phyloP scores from a whole-genome alignment of 768 basidiomycete species.

The Mycena sanguinolenta region DNA sequence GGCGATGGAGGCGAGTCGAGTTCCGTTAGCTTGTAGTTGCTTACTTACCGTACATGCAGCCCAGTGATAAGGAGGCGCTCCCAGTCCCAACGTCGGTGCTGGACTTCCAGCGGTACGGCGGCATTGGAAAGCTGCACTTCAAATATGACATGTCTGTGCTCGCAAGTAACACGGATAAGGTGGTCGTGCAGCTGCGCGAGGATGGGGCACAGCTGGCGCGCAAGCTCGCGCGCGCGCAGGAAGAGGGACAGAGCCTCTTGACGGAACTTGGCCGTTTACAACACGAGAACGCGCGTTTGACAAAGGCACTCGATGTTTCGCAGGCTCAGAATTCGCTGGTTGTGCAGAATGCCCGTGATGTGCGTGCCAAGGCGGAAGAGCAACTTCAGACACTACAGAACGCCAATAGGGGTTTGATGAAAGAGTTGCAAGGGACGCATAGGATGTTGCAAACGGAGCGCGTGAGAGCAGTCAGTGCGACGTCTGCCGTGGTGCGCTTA shows the following conservation, averaged over 20 bases:
- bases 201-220: neutral
- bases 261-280: conserved; percentile 6
- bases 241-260: conserved; percentile 1
- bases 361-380: conserved; percentile 7
- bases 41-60: neutral
- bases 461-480: neutral
- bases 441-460: conserved; percentile 21
- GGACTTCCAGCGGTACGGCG: conserved; percentile 23
- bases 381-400: neutral
- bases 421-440: conserved; percentile 1
- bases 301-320: neutral
- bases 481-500: conserved; percentile 4
- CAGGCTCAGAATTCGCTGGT: neutral
- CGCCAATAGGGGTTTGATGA: neutral
- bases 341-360: neutral
- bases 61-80: neutral
- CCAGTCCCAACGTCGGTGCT: conserved; percentile 24
- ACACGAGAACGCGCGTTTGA: neutral
- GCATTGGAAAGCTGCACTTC: conserved; percentile 20
- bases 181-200: conserved; percentile 15
- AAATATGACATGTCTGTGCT: conserved; percentile 16
- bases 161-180: conserved; percentile 3
- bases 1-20: conserved; percentile 12
- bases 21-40: neutral
- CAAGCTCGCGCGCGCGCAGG: conserved; percentile 12